Conservation (phyloP, 352 stramenopile genomes). For the Globisporangium canariense region DNA sequence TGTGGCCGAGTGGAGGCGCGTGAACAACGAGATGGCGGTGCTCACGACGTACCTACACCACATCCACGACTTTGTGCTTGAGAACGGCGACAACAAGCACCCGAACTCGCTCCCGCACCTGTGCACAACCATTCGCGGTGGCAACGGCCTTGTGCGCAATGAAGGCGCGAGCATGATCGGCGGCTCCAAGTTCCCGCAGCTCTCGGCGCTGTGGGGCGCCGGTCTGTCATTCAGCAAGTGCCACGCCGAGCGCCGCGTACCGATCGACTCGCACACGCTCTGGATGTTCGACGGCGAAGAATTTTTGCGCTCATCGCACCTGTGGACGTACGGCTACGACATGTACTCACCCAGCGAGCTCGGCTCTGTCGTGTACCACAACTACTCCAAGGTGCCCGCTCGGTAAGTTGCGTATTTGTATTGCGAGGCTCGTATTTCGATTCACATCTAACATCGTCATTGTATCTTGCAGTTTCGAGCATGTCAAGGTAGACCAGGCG, state of each 20-base stretch:
- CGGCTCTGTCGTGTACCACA: slow-evolving; percentile 69
- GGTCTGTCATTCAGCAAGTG: slow-evolving; percentile 85
- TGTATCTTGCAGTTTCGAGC: slow-evolving; percentile 32
- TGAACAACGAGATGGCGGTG: slow-evolving; percentile 84
- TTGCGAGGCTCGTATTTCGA: background rate
- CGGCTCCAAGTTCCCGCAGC: slow-evolving; percentile 64
- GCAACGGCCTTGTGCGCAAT: slow-evolving; percentile 66
- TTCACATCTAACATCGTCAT: background rate
- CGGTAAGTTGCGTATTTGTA: slow-evolving; percentile 16
- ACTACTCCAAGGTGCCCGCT: slow-evolving; percentile 68
- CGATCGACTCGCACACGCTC: slow-evolving; percentile 74
- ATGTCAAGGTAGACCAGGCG: slow-evolving; percentile 42
- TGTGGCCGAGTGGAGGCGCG: slow-evolving; percentile 63
- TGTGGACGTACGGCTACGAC: slow-evolving; percentile 71
- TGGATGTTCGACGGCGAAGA: slow-evolving; percentile 80
- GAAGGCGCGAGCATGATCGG: slow-evolving; percentile 80
- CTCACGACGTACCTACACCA: slow-evolving; percentile 81
- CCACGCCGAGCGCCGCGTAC: slow-evolving; percentile 70
- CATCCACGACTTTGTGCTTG: slow-evolving; percentile 76
- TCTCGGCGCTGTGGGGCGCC: slow-evolving; percentile 71
- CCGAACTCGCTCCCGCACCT: slow-evolving; percentile 63
- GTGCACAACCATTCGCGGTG: slow-evolving; percentile 70
- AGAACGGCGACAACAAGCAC: slow-evolving; percentile 73
- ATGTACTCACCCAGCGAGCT: slow-evolving; percentile 62
- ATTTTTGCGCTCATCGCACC: slow-evolving; percentile 53